phyloP scores from a whole-genome alignment of 352 stramenopile genomes.

The Phytophthora aleatoria region DNA sequence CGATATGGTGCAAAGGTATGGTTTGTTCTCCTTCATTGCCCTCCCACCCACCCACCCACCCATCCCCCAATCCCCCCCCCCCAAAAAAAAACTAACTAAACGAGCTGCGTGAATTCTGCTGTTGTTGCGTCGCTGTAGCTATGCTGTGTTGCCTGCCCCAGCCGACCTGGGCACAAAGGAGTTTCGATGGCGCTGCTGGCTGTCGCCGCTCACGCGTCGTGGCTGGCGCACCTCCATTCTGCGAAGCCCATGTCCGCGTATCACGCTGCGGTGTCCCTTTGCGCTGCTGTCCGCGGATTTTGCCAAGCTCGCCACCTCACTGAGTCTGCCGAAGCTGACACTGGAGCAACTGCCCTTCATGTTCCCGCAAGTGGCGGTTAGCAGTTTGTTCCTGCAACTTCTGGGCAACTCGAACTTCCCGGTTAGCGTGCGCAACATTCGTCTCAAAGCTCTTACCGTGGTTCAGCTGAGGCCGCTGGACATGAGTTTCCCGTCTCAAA shows the following conservation, averaged over 20 bases:
- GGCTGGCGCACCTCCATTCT: constrained; percentile 62
- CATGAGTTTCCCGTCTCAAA: constrained; percentile 65
- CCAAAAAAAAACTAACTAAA: background rate
- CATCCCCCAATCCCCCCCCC: too few relatives aligned
- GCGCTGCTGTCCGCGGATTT: constrained; percentile 76
- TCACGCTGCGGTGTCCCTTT: constrained; percentile 80
- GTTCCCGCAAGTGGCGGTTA: constrained; percentile 69
- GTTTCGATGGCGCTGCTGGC: constrained; percentile 76
- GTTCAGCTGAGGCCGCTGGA: constrained; percentile 71
- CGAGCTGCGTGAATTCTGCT: background rate
- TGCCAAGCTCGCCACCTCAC: constrained; percentile 77
- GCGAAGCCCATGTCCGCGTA: constrained; percentile 65
- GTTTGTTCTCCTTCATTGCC: background rate
- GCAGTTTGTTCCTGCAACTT: constrained; percentile 75
- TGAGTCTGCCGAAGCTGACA: constrained; percentile 66
- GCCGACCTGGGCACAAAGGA: constrained; percentile 79
- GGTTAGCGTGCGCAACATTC: constrained; percentile 48
- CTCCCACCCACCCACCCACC: background rate
- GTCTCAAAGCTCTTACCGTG: constrained; percentile 76
- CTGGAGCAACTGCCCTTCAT: constrained; percentile 80
- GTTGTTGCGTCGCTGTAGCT: constrained; percentile 36
- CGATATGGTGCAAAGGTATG: constrained; percentile 52
- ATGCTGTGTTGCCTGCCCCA: constrained; percentile 62
- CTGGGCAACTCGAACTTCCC: constrained; percentile 87
- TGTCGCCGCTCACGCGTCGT: constrained; percentile 61